Percentiles rank a stretch among this genome's conserved stretches.
phyloP scores from a whole-genome alignment of 176 grass and related monocot species.

The Juncus effusus region DNA sequence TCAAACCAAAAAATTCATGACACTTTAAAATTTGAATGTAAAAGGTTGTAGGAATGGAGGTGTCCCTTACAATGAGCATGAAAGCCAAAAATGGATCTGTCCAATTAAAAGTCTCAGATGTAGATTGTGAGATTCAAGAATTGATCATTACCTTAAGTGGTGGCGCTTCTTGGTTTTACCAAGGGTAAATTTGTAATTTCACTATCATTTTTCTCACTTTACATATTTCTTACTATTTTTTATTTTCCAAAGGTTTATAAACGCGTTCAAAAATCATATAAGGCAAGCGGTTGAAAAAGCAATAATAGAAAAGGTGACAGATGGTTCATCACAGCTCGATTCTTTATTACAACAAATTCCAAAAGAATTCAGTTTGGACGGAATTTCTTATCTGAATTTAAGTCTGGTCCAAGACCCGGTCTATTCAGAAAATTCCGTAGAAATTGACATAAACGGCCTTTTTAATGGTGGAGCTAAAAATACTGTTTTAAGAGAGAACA shows the following conservation, averaged over 20 bases:
- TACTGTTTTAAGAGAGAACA: conserved; percentile 22
- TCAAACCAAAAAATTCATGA: conserved; percentile 18
- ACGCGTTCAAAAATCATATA: conserved; percentile 86
- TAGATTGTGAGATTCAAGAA: conserved; percentile 77
- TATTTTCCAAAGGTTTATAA: conserved; percentile 57
- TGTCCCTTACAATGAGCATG: conserved; percentile 71
- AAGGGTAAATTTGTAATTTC: conserved; percentile 54
- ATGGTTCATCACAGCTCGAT: conserved; percentile 66
- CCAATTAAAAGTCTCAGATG: conserved; percentile 44
- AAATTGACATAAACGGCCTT: conserved; percentile 82
- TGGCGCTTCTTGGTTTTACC: conserved; percentile 99
- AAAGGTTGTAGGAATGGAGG: conserved; percentile 99
- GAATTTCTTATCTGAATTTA: conserved; percentile 68
- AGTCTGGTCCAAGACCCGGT: conserved; percentile 63
- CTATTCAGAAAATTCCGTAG: conserved; percentile 63
- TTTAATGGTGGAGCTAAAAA: conserved; percentile 38
- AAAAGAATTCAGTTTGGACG: conserved; percentile 53
- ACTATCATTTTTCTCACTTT: neutral
- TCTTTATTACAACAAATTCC: conserved; percentile 66
- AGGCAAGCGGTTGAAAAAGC: conserved; percentile 77
- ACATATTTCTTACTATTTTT: neutral
- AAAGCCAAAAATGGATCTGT: conserved; percentile 72
- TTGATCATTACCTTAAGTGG: conserved; percentile 73
- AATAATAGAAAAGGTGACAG: conserved; percentile 70
- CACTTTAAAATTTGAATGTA: conserved; percentile 32